Conservation (phyloP, 306 rosid species). For the Dicorynia guianensis region DNA sequence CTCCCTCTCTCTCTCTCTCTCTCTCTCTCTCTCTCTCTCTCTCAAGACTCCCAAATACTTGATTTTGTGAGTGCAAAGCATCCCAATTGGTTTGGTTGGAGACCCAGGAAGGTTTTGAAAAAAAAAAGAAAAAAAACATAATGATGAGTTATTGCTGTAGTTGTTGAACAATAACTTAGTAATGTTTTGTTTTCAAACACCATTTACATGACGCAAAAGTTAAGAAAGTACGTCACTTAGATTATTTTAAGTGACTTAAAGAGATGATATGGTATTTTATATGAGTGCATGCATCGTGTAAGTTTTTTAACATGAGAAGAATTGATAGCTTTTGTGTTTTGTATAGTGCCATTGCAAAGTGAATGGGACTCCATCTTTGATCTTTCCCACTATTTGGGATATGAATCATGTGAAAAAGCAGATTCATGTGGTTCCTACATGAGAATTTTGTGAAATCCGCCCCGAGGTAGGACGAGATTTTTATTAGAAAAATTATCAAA, state of each 20-base stretch:
- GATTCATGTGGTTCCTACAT: slow-evolving; percentile 19
- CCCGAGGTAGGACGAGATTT: not conserved
- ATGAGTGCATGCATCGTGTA: slow-evolving; percentile 11
- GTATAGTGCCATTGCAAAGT: slow-evolving; percentile 6
- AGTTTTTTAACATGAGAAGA: not conserved
- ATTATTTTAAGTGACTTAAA: not conserved
- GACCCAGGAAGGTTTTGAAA: too few relatives aligned
- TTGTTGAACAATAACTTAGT: not conserved
- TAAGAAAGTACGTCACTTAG: not conserved
- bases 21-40: too few relatives aligned
- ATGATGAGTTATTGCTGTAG: not conserved
- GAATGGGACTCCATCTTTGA: not conserved
- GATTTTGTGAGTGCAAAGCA: too few relatives aligned
- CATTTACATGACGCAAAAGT: not conserved
- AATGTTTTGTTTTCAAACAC: not conserved
- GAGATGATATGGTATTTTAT: slow-evolving; percentile 31
- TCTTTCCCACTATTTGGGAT: slow-evolving; percentile 24
- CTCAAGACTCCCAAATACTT: too few relatives aligned
- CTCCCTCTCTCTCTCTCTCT: too few relatives aligned
- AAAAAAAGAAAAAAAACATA: too few relatives aligned
- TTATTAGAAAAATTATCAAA: not conserved
- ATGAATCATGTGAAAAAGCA: slow-evolving; percentile 32
- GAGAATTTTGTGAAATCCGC: slow-evolving; percentile 5
- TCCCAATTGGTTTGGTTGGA: too few relatives aligned
- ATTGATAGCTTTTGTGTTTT: not conserved